Evolutionary conservation across 1,284 basidiomycete genomes (phyloP), one percentile per base, ranked within the genome.

Genomic region (Marasmius tenuissimus): DNA sequence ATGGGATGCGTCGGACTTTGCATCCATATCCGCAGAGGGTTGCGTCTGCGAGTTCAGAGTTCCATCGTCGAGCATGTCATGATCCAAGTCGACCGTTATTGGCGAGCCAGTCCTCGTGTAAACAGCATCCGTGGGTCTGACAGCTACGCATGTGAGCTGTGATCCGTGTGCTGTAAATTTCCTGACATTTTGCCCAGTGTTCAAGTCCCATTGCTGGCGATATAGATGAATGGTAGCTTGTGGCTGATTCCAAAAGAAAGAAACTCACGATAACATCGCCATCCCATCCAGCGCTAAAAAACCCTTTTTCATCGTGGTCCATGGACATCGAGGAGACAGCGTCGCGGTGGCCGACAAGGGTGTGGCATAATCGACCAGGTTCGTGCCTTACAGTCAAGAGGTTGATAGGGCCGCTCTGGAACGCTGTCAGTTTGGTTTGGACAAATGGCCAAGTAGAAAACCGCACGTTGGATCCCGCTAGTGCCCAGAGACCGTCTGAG

Each of bases 261-360:
- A 18, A 54, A 82, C 92, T 75, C 73, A 96, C 96, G 61, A 89
- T 81, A 4, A 96, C 90, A 64, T 92, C 88, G 3, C 94, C 91
- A 72, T 99, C 97, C 96, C 96, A 98, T 2, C 95, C 92, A 4
- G 94, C 96, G 70, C 93, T 96, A 67, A 96, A 88, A 65, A 96
- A 86, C 0, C 89, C 85, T 67, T 89, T 92, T 71, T 98, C 94
- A 57, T 92, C 87, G 61, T 90, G 85, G 61, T 89, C 83, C 61
- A 99, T 77, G 0, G 89, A 85, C 53, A 99, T 78, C 14, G 89
- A 88, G n/a, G 96, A 97, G 6, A 99, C 89, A 27, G 93, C 89
- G 4, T 89, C 88, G 47, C 85, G 86, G 63, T 96, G 93, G 0
- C 85, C 88, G 61, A 77, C 78, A 73, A 98, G 83, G 3, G 87